Base-by-base conservation (phyloP, 2,329 filamentous ascomycete genomes). In the Pleomassaria siparia region DNA sequence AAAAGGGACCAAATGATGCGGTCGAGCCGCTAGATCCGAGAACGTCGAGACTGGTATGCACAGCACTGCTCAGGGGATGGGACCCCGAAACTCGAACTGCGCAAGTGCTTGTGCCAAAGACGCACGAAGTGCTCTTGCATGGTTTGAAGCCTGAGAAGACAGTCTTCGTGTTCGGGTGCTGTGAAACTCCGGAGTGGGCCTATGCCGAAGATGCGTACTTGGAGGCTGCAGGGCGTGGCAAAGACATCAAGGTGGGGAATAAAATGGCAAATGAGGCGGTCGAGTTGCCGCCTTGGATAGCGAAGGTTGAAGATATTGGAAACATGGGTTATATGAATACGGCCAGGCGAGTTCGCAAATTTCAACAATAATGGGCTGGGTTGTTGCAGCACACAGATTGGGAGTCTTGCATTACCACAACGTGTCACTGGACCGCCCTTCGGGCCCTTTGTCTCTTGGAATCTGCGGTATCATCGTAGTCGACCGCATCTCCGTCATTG, bases 51-150 rank as follows among this genome's bases (percentile, higher is more conserved):
- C 76, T 81, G 12, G 67, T 89, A 3, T 87, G 86, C 2, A 73
- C 88, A 2, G 86, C 81, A 0, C 74, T 92, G 8, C 69, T 94
- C n/a, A 80, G 87, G 1, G 86, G 84, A 4, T 82, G 91, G 48
- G 85, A 91, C 60, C 60, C 71, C 0, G 63, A 69, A 18, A 75
- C 70, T 1, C 72, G 76, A 3, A 64, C 75, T 5, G 69, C 92
- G 3, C 84, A 90, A 49, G 60, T 92, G 1, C 63, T 91, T 2
- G 86, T 85, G 0, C 87, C 88, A 0, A 73, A 85, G 1, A 54
- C 66, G 5, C 59, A 67, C 22, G 64, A 69, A 11, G 24, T 37
- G 7, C 30, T 63, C 0, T 18, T 70, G 24, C 40, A 47, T 4
- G 47, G 29, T 1, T 24, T 71, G 26, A 41, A 50, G 9, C 57